Evolutionary conservation across 768 basidiomycete species (phyloP), one percentile per base, ranked within the genome.

Genomic region (Mycena chlorophos): DNA sequence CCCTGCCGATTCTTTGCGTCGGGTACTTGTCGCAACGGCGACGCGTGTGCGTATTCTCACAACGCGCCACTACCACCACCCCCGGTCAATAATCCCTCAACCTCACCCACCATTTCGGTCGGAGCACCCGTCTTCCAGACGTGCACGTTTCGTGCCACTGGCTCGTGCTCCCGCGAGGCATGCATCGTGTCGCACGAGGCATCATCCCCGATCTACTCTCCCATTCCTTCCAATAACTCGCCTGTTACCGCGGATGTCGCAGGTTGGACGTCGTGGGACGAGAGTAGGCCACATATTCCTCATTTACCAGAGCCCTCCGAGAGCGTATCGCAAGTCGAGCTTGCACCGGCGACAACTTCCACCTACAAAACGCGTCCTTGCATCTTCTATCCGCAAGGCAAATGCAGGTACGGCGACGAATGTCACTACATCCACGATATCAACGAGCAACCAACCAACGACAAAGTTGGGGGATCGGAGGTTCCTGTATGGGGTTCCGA

Each of bases 11-110:
- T 34, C 34, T 56, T 60, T 38, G 28, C 8, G 23, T 43, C 42
- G 42, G 59, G 59, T 22, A 45, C 42, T 16, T 60, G 59, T 25
- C 30, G 42, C 19, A 56, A 56, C n/a, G 51, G 59, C 17, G 52
- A 54, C 3, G 40, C 17, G 10, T 60, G 59, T 31, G 14, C 8
- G 4, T 60, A 45, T 19, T 20, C 48, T 4, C 59, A 60, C 19
- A 43, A 49, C 26, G 23, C 57, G 34, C 3, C 23, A 37, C 46
- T 29, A 8, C n/a, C 47, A 30, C 38, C 43, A 3, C 22, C n/a
- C 13, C n/a, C 40, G 40, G 40, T 8, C 34, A 14, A 19, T 16
- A 22, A 26, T 39, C 26, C 31, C 56, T 28, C 20, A 55, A 17
- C n/a, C 40, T 39, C 25, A n/a, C 25, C 45, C 22, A 26, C 20